Base-by-base conservation (phyloP, 75 land plant species). In the Picea glauca region DNA sequence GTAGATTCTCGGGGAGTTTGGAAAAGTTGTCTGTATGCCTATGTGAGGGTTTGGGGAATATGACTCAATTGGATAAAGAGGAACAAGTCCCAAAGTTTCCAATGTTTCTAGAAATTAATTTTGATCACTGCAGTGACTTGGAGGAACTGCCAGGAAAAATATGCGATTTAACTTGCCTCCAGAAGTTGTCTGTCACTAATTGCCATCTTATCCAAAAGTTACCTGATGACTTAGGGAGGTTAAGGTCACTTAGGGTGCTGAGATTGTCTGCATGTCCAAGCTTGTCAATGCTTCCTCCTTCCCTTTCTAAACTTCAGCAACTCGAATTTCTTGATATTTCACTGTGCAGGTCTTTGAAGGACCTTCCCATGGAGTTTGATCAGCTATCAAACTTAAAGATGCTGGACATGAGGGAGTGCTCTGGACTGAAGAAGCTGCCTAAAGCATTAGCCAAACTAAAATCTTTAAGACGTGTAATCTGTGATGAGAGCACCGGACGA, bases 361-460 rank as follows among this genome's bases (percentile, higher is more conserved):
- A 84, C 63, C 85, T 91, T 20, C 90, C 93, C 20, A 83, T 86
- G 2, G 81, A 76, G 4, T 66, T 91, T 20, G 87, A 83, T 8
- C 35, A 76, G 3, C 26, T 87, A 60, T 30, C 9, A 4, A 85
- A 74, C 0, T 77, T 91, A 81, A 86, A 85, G 76, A 85, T 85
- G 84, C 85, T 91, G 13, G 88, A 91, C 83, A 91, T 91, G 93
- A 82, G 90, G 57, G 87, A 87, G 70, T 91, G 93, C 58, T 46
- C 74, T 20, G 80, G 43, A 30, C 60, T 91, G 17, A 81, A 65
- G 77, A 60, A 35, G 32, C 75, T 88, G 18, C 93, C 93, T 0
- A 46, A 46, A 46, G 30, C 43, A 2, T 88, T 46, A 11, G 26
- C 17, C 31, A 26, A 14, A 8, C 30, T 60, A 46, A 62, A 8